Evolutionary conservation across 139 green algal genomes (phyloP), one percentile per base, ranked within the genome.

Genomic region (Yamagishiella unicocca): DNA sequence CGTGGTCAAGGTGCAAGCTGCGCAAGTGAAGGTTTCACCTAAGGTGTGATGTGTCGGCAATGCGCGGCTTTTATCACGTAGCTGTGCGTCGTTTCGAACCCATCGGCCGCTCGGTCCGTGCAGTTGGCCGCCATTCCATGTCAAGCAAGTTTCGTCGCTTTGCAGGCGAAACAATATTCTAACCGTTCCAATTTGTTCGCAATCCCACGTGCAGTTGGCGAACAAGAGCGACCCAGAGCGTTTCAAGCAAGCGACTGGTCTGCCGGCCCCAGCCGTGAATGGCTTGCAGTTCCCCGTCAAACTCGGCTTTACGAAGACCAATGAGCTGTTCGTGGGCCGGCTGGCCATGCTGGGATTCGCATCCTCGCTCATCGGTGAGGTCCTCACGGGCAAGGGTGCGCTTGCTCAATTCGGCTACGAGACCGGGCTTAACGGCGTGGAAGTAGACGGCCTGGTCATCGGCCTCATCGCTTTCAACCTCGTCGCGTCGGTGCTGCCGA

Each of bases 301-400:
- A 68, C 75, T 91, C 2, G 88, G 88, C 45, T 91, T 91, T 66
- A 89, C 82, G 35, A 82, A 82, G 61, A 64, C 80, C 29, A 98
- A 98, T 74, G 95, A 98, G 92, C 89, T 98, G 37, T 96, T 97
- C 62, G 93, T 98, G 29, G 93, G 93, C 31, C 91, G 95, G 27
- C 79, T 96, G 73, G 94, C 95, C 55, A 97, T 97, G 95, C 74
- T 97, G 22, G 95, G 95, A 42, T 93, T 97, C 43, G 92, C 93
- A 0, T 77, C 90, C 10, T 91, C 93, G 21, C 73, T 95, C 3
- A 77, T 95, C 4, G 93, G 93, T 53, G 93, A 94, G 88, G 38
- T 91, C 33, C 84, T 92, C 42, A 97, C 95, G 31, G 94, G 95
- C 64, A 85, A 93, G 72, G 95, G 95, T 55, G 81, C 95, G 1